Base-by-base conservation (phyloP, 225 moss, liverwort and hornwort species). In the Pleurozium schreberi region DNA sequence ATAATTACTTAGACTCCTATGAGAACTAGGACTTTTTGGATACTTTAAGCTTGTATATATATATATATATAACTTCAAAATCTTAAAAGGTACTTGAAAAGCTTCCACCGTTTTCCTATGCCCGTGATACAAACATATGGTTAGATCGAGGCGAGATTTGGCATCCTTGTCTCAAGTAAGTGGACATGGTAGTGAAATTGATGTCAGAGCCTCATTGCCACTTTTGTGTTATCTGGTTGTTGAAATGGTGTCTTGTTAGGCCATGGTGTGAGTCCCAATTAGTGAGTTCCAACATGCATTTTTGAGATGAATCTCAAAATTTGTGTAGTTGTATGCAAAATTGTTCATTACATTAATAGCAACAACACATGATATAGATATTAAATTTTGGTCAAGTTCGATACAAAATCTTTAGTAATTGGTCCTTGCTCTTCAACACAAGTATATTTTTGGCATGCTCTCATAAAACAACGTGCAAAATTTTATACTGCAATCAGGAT, bases 301-400 rank as follows among this genome's bases (percentile, higher is more conserved):
- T 8, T 1, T 13, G 3, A 12, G 3, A 14, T 8, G 5, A 69
- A 8, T 40, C 1, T 12, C 0, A 13, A 26, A 26, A 42, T 5
- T 70, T 43, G 9, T 26, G 4, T 4, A 26, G 1, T 40, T 40
- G n/a, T 6, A 42, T 9, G 16, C 27, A 43, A 28, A 73, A 73
- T 10, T 3, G 0, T 28, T 43, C 10, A 45, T 27, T 28, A 28
- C 17, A 73, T 45, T 5, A 27, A 43, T 27, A 27, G 27, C 9
- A 43, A 43, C 5, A 27, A 27, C 9, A 15, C 43, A 43, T 71
- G 16, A 43, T 43, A 71, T 1, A 45, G 11, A 45, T 73, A 17
- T 28, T 10, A 0, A 28, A 3, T 17, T 17, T 42, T 42, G 2
- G 25, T 70, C 42, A 68, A 6, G 8, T 68, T 21, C 8, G 8